Base-by-base conservation (phyloP, 139 green algal genomes). In the Closterium sp. region DNA sequence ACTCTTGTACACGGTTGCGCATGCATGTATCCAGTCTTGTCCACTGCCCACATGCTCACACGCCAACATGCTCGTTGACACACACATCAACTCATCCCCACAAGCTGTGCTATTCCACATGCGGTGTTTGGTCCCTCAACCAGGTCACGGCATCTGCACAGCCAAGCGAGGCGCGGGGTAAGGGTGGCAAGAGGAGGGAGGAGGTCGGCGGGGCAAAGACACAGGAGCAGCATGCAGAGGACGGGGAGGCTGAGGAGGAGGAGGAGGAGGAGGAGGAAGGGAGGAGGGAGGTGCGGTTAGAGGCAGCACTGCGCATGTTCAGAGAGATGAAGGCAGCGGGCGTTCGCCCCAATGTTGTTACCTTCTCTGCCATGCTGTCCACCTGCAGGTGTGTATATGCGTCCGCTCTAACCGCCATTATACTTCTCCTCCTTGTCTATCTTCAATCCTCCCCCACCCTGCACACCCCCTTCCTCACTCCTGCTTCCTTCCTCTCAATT, bases 331-430 rank as follows among this genome's bases (percentile, higher is more conserved):
- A 93, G 86, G 89, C 62, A 73, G 92, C 92, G 19, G 92, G 92
- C 27, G 92, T 94, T 73, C 89, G 91, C 6, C 92, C 92, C 50
- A 93, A 94, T 45, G 92, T 93, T 19, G 89, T 94, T 9, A 94
- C 92, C 22, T 94, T 94, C 86, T 94, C 92, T n/a, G 92, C 92
- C 32, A 85, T 94, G 32, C 34, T 94, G 29, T 91, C 24, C 38
- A 88, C 91, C 28, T 93, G 91, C 91, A 93, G 79, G 90, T 93
- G 62, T 7, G 32, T 38, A 38, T 2, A 38, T 38, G 32, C 32
- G 32, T 38, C 32, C 2, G 32, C 32, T 38, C 32, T 38, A 38
- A 2, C 32, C 3, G 32, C 32, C 32, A 38, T 3, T 38, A 3
- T 38, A 7, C 3, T 38, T 38, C 32, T 38, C 3, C 32, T 19